Percentiles rank a stretch among this genome's conserved stretches.
Evolutionary conservation across 2,329 filamentous ascomycete genomes (phyloP).

Genomic region (Podosphaera xanthii): DNA sequence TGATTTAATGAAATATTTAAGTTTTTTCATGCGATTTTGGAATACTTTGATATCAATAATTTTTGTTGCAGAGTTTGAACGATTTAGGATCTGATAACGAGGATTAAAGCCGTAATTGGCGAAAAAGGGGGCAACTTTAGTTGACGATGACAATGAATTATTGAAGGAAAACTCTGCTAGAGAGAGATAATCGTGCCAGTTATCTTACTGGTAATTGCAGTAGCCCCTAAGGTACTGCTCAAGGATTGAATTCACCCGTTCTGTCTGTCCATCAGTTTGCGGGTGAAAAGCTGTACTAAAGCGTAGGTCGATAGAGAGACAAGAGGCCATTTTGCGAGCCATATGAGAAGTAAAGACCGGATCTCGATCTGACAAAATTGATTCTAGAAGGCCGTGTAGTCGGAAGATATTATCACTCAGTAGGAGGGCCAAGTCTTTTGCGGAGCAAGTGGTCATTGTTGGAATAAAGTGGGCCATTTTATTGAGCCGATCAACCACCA

Average conservation of each 20-base stretch:
- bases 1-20: neutral
- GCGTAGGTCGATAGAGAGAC: neutral
- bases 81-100: neutral
- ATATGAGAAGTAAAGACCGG: neutral
- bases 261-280: too few species aligned
- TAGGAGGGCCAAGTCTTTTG: neutral
- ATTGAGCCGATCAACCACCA: neutral
- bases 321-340: neutral
- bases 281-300: neutral
- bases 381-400: neutral
- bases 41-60: neutral
- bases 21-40: neutral
- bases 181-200: too few species aligned
- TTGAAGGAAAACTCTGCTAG: neutral
- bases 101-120: slow-evolving; percentile 1
- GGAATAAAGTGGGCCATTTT: neutral
- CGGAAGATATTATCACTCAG: neutral
- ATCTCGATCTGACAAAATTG: neutral
- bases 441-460: neutral
- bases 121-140: neutral
- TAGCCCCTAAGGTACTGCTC: too few species aligned
- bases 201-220: too few species aligned
- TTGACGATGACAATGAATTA: slow-evolving; percentile 1
- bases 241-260: too few species aligned
- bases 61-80: neutral